These are phyloP conservation scores for Effrenium voratum DNA, from an alignment of 73 alveolate species.

Conservation along the genomic window DNA sequence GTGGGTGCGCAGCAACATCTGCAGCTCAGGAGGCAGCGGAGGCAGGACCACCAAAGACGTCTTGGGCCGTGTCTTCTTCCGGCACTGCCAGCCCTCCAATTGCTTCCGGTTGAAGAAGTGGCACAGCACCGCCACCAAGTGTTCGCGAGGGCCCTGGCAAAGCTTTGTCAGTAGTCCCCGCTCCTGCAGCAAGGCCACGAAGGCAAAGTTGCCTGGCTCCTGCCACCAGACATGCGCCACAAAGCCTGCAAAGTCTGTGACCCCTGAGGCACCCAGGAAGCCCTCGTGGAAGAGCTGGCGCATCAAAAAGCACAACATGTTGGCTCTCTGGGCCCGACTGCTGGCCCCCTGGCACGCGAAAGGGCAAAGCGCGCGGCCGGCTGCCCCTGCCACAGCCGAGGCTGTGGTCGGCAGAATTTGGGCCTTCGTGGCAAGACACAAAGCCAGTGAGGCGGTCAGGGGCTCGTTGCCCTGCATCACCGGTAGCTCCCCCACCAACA, in stretches of 20 bases:
- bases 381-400: neutral
- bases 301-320: neutral
- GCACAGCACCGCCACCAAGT: conserved; percentile 34
- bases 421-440: conserved; percentile 15
- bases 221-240: conserved; percentile 55
- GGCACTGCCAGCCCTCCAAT: neutral
- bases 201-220: conserved; percentile 55
- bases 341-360: neutral
- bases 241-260: conserved; percentile 38
- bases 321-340: neutral
- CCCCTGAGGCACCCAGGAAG: neutral
- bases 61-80: conserved; percentile 1
- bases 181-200: conserved; percentile 8
- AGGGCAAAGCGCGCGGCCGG: neutral
- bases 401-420: neutral
- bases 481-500: conserved; percentile 14
- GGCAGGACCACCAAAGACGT: conserved; percentile 30
- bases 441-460: conserved; percentile 16
- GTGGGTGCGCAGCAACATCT: neutral
- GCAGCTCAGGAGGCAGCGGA: neutral
- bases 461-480: conserved; percentile 11
- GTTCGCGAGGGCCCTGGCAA: conserved; percentile 5
- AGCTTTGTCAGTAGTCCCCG: conserved; percentile 9
- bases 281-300: neutral
- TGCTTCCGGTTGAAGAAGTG: conserved; percentile 24